A percentile compares a stretch with the other conserved stretches of the same genome.
These are phyloP conservation scores for Ceratobasidium sp. DNA, from an alignment of 1,284 basidiomycete species.

Conservation along the genomic window DNA sequence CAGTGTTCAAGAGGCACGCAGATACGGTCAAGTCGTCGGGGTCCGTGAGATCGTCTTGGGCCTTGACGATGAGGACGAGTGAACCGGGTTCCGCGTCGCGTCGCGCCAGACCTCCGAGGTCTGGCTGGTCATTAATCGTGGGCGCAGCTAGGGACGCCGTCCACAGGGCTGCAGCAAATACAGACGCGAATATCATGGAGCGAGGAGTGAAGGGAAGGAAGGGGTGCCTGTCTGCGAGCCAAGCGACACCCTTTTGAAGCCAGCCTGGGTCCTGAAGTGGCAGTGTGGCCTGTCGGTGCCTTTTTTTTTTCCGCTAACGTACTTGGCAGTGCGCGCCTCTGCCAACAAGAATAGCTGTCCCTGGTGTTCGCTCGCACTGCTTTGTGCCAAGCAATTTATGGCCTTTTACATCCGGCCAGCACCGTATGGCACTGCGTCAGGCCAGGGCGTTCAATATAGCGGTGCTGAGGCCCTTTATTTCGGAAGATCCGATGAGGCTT, in stretches of 20 bases:
- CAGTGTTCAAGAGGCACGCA: slow-evolving; percentile 34
- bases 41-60: slow-evolving; percentile 36
- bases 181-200: not conserved
- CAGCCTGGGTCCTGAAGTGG: not conserved
- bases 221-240: not conserved
- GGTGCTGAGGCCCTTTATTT: not conserved
- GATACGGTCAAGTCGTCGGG: slow-evolving; percentile 40
- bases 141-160: slow-evolving; percentile 17
- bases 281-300: slow-evolving; percentile 4
- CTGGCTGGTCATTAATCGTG: not conserved
- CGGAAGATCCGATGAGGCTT: too few species aligned
- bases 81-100: slow-evolving; percentile 22
- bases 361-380: not conserved
- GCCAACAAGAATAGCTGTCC: not conserved
- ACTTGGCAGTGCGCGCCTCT: not conserved
- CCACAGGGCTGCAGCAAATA: slow-evolving; percentile 17
- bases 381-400: not conserved
- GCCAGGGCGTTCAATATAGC: not conserved
- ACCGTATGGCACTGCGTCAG: not conserved
- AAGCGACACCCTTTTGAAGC: not conserved
- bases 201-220: not conserved
- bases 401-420: not conserved
- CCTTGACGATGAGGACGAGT: slow-evolving; percentile 27
- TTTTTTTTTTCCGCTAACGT: not conserved
- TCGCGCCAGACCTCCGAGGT: slow-evolving; percentile 23